Evolutionary conservation across 495 filamentous ascomycete genomes (phyloP).

Genomic region (Xylaria longipes): DNA sequence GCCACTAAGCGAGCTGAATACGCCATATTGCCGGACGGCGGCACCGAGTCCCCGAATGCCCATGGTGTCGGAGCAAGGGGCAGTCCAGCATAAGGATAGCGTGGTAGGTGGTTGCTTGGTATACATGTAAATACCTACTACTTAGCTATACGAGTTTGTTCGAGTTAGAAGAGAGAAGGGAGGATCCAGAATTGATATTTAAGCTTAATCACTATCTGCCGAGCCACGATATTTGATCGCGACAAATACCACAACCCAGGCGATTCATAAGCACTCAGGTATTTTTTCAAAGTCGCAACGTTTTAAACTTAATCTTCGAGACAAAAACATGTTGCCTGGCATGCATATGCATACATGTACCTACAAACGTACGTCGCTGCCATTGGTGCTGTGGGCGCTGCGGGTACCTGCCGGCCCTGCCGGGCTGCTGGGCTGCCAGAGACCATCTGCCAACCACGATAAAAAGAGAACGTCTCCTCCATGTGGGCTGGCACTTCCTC

Average conservation of each 20-base stretch:
- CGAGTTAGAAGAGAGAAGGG: neutral
- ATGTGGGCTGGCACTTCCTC: neutral
- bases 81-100: neutral
- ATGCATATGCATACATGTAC: too few relatives aligned
- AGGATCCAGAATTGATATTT: neutral
- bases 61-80: conserved; percentile 52
- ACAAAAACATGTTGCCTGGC: neutral
- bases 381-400: neutral
- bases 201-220: neutral
- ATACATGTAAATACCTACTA: neutral
- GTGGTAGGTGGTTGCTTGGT: neutral
- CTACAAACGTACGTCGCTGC: neutral
- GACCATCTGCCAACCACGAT: neutral
- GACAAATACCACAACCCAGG: too few relatives aligned
- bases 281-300: too few relatives aligned
- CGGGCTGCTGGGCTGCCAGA: neutral
- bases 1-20: conserved; percentile 50
- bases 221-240: neutral
- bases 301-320: neutral
- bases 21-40: conserved; percentile 64
- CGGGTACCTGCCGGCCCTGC: neutral
- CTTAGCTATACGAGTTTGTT: too few relatives aligned
- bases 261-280: too few relatives aligned
- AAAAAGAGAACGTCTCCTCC: neutral
- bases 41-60: conserved; percentile 71